phyloP scores from a whole-genome alignment of 345 rosid genomes.

The Linum lewisii region DNA sequence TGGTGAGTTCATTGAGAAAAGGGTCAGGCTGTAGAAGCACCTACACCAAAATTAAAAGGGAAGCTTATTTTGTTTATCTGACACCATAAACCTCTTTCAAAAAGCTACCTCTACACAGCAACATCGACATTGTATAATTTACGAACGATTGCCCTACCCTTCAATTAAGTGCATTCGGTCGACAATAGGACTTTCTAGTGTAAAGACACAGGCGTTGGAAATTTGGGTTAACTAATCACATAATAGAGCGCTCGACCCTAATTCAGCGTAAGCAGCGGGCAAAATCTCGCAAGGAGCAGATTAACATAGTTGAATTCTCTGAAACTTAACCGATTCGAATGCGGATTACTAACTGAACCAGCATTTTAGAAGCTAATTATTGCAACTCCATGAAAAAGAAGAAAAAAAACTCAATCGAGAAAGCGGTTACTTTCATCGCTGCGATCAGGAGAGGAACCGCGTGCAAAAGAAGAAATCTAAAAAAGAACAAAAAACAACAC shows the following conservation, averaged over 20 bases:
- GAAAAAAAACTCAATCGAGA: background rate
- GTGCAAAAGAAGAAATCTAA: background rate
- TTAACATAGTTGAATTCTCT: background rate
- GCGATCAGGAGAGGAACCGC: background rate
- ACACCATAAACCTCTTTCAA: background rate
- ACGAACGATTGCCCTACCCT: too few relatives aligned
- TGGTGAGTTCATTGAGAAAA: constrained; percentile 78
- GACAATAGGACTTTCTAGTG: too few relatives aligned
- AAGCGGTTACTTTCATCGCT: background rate
- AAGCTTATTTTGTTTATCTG: background rate
- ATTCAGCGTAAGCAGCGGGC: background rate
- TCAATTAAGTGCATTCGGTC: too few relatives aligned
- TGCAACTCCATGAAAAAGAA: background rate
- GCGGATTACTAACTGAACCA: too few relatives aligned
- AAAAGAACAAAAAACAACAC: background rate
- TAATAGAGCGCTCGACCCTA: background rate
- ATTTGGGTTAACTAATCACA: background rate
- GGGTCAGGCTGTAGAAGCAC: constrained; percentile 77
- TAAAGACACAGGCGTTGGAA: background rate
- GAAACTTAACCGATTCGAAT: background rate
- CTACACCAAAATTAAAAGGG: constrained; percentile 19
- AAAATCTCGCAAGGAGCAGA: background rate
- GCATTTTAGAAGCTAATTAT: too few relatives aligned
- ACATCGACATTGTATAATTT: too few relatives aligned
- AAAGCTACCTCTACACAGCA: background rate